Base-by-base conservation (phyloP, 1,284 basidiomycete genomes). In the Trametes hirsuta region DNA sequence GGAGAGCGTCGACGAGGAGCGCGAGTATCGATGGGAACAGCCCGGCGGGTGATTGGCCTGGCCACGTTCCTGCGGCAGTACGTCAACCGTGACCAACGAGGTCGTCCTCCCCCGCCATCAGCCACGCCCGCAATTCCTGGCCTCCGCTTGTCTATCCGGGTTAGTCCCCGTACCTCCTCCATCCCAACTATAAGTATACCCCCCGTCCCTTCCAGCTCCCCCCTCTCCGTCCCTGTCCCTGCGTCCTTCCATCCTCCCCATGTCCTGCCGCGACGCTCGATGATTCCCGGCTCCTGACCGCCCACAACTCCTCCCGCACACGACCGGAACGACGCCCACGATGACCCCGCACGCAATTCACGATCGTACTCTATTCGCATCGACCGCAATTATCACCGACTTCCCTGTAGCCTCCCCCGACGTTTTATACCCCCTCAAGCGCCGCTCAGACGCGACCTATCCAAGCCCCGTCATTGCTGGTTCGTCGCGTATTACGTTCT, bases 21-120 rank as follows among this genome's bases (percentile, higher is more conserved):
- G 37, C 39, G 37, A 50, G 57, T 57, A 54, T 62, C 58, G 64
- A 65, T 65, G 64, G 64, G 61, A 62, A 65, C 64, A 46, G 55
- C 22, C 34, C 21, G 46, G 51, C 40, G 60, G 49, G 11, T 57
- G 58, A 62, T 58, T 50, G 42, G 36, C 36, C 24, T 6, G 49
- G 34, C 30, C 64, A 65, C 64, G 64, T 65, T 65, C 47, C 41
- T 52, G 49, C 40, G 53, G 39, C 47, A 53, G 61, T 65, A 65
- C 64, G 64, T 62, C 61, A 65, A 62, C 22, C 34, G 40, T 47
- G 63, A 59, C 51, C 55, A 49, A 44, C 42, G 18, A n/a, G 44
- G 21, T 18, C 45, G 37, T 42, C 18, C 41, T 45, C 36, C 48
- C 41, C 53, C 59, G 36, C 30, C 39, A 55, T 56, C 63, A 61